Evolutionary conservation across 2,329 filamentous ascomycete genomes (phyloP), one percentile per base, ranked within the genome.

Genomic region (Orbilia ellipsospora): DNA sequence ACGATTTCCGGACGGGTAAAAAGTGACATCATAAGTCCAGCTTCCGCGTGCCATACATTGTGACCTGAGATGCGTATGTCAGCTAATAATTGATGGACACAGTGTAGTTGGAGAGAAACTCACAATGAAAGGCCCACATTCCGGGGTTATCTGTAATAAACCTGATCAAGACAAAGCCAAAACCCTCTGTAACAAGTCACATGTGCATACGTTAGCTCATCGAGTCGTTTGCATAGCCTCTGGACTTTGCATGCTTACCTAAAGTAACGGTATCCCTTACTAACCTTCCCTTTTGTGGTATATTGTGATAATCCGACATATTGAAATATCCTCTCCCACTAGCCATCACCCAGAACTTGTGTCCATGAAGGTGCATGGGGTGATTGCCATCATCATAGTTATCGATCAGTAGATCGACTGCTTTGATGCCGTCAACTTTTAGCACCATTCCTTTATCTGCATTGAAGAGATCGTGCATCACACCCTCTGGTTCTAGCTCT

Each of bases 381-480:
- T 93, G 91, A 7, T 88, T 89, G 52, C 85, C 84, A 73, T 85
- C 81, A 78, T 94, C 92, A 52, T 88, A 85, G 80, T 93, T 94
- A 84, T 93, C 92, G n/a, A 94, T 83, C 16, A 93, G 83, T 60
- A 94, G 86, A 80, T 94, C 89, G 28, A 94, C 87, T n/a, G 92
- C 85, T 73, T 89, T 40, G 78, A 78, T n/a, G 78, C 83, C 8
- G 83, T 80, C 82, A 28, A 83, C 78, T 18, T 80, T 84, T 13
- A 62, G 56, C 48, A 66, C 44, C 62, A 63, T 74, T 8, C 70
- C 70, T 18, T 74, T 74, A 1, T 63, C 44, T 12, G 55, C 28
- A 20, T 78, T 68, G 48, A 74, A 78, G 1, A 85, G 83, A 50
- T 85, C 84, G 2, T 84, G 84, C 80, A 88, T 86, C 12, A 84